phyloP scores from a whole-genome alignment of 768 basidiomycete genomes.

The Rhodotorula paludigena region DNA sequence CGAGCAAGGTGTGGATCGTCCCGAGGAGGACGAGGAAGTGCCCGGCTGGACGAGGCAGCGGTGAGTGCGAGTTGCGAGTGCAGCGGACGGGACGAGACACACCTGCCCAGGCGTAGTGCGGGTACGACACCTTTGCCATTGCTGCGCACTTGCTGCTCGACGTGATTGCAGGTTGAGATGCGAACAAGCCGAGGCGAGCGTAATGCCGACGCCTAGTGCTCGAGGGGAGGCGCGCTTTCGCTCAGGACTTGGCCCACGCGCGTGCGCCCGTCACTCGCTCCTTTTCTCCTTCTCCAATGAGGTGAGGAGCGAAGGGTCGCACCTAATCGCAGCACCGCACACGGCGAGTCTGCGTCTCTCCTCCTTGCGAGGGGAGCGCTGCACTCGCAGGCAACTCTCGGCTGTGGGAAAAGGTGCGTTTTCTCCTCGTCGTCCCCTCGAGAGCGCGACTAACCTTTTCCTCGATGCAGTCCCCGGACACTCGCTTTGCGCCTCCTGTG shows the following conservation, averaged over 20 bases:
- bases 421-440: background rate
- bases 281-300: too few relatives aligned
- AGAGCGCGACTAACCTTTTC: background rate
- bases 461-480: slow-evolving; percentile 26
- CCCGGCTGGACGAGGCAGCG: slow-evolving; percentile 16
- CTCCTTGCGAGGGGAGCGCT: too few relatives aligned
- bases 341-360: background rate
- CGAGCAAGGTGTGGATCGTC: slow-evolving; percentile 38
- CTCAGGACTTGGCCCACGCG: background rate
- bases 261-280: too few relatives aligned
- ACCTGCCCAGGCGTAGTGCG: slow-evolving; percentile 42
- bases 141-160: background rate
- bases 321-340: slow-evolving; percentile 24
- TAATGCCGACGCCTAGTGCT: too few relatives aligned
- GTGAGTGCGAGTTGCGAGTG: background rate
- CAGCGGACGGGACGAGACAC: background rate
- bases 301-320: slow-evolving; percentile 30
- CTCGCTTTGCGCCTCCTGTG: background rate
- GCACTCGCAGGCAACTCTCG: too few relatives aligned
- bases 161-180: background rate
- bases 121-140: slow-evolving; percentile 31
- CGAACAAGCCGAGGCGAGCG: background rate
- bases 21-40: slow-evolving; percentile 38
- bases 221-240: too few relatives aligned
- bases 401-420: slow-evolving; percentile 36